A percentile compares a stretch with the other conserved stretches of the same genome.
phyloP scores from a whole-genome alignment of 1,284 basidiomycete species.

The Sporisorium reilianum region DNA sequence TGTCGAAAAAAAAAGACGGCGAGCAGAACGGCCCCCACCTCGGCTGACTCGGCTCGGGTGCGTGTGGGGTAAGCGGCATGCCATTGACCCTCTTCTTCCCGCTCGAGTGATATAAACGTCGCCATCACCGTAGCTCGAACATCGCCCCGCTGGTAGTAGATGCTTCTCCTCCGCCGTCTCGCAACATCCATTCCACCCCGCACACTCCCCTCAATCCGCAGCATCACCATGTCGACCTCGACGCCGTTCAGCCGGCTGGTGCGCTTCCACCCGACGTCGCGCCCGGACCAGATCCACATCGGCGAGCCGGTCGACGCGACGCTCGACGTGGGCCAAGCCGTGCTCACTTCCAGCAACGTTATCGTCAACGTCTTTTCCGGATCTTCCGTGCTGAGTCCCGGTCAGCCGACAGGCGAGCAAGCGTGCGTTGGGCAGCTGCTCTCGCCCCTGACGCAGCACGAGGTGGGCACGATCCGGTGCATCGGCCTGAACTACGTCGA shows the following conservation, averaged over 20 bases:
- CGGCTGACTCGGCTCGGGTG: not conserved
- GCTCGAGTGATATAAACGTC: too few species aligned
- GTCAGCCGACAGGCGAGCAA: slow-evolving; percentile 76
- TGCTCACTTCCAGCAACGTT: slow-evolving; percentile 73
- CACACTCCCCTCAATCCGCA: not conserved
- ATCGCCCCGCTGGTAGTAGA: not conserved
- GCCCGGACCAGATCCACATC: slow-evolving; percentile 76
- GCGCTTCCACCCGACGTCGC: slow-evolving; percentile 79
- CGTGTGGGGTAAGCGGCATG: not conserved
- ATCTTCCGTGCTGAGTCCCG: slow-evolving; percentile 75
- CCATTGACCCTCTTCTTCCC: too few species aligned
- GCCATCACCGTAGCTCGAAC: not conserved
- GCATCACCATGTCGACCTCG: not conserved
- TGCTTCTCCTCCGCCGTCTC: not conserved
- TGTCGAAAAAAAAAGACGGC: too few species aligned
- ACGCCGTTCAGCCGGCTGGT: slow-evolving; percentile 75
- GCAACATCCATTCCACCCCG: too few species aligned
- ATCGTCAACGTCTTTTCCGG: slow-evolving; percentile 79
- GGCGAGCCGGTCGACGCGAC: slow-evolving; percentile 80
- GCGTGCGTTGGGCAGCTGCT: slow-evolving; percentile 80
- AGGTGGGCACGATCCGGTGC: slow-evolving; percentile 77
- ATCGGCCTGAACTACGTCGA: slow-evolving; percentile 84
- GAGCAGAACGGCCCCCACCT: not conserved
- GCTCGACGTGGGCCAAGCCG: slow-evolving; percentile 74
- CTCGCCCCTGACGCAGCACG: slow-evolving; percentile 75